Conservation (phyloP, 2,329 filamentous ascomycete species). For the Alternaria brassicicola region DNA sequence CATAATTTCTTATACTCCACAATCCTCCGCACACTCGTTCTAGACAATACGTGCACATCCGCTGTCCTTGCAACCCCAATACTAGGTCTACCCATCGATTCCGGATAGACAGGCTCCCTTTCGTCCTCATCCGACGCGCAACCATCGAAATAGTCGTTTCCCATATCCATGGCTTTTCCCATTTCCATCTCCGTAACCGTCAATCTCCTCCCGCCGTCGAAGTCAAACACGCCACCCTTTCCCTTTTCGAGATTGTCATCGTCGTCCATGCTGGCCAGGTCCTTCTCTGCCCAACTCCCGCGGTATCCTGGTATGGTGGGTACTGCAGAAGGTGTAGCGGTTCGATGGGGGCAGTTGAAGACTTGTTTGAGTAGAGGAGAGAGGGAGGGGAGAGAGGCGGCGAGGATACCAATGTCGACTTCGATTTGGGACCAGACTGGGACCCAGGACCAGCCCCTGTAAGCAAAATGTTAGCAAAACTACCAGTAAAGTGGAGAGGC, state of each 20-base stretch:
- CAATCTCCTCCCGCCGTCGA: constrained; percentile 8
- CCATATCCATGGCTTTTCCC: constrained; percentile 2
- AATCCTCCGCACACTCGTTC: background rate
- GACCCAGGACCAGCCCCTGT: constrained; percentile 31
- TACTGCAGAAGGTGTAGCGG: constrained; percentile 20
- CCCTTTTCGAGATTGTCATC: background rate
- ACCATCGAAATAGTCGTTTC: constrained; percentile 19
- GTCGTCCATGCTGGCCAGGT: constrained; percentile 5
- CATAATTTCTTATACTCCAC: constrained; percentile 12
- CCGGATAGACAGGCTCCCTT: background rate
- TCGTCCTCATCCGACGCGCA: constrained; percentile 16
- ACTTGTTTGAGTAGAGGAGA: constrained; percentile 31
- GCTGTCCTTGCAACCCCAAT: constrained; percentile 7
- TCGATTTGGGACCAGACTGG: constrained; percentile 43
- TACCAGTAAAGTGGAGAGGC: background rate
- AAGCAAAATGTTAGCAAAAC: constrained; percentile 14
- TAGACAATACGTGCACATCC: background rate
- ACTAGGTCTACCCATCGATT: background rate
- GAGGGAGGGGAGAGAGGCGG: constrained; percentile 36
- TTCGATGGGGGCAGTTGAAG: constrained; percentile 1
- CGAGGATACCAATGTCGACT: constrained; percentile 37
- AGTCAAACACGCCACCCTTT: background rate
- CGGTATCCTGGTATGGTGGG: constrained; percentile 24
- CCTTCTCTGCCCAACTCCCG: constrained; percentile 12
- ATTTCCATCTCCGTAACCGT: constrained; percentile 7